A percentile compares a stretch with the other conserved stretches of the same genome.
These are phyloP conservation scores for Nemania bipapillata DNA, from an alignment of 2,329 filamentous ascomycete genomes.

Conservation along the genomic window DNA sequence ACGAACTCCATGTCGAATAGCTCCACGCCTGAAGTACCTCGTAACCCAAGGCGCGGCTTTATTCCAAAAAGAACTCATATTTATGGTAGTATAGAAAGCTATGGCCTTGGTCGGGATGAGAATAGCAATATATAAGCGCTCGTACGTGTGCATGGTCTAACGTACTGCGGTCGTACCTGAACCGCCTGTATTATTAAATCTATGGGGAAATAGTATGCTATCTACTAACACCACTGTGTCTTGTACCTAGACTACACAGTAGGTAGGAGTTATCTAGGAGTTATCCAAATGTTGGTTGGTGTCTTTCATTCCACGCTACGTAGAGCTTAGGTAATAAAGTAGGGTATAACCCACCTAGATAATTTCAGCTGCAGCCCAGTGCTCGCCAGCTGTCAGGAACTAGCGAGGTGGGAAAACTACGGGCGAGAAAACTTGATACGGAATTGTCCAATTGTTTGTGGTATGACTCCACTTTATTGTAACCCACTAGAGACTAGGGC, in stretches of 20 bases:
- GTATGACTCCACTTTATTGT: no score
- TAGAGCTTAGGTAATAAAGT: no score
- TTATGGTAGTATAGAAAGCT: slow-evolving; percentile 53
- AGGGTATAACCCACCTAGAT: no score
- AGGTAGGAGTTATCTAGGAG: no score
- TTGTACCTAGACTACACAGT: no score
- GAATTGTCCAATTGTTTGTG: slow-evolving; percentile 2
- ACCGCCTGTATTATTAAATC: slow-evolving; percentile 29
- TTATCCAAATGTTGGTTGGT: no score
- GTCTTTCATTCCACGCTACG: no score
- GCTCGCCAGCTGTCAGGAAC: not conserved
- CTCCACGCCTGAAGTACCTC: slow-evolving; percentile 10
- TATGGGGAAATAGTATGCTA: slow-evolving; percentile 18
- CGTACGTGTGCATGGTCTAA: slow-evolving; percentile 12
- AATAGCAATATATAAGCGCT: not conserved
- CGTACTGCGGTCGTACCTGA: not conserved
- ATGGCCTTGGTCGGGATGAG: slow-evolving; percentile 50
- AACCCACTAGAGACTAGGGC: no score
- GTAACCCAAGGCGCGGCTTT: slow-evolving; percentile 9
- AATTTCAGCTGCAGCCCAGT: not conserved
- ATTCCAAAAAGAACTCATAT: slow-evolving; percentile 10
- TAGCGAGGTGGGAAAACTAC: no score
- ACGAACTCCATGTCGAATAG: slow-evolving; percentile 15
- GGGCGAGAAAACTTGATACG: not conserved
- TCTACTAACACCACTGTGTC: not conserved